Conservation (phyloP, 2,329 filamentous ascomycete species). For the Nemania abortiva region DNA sequence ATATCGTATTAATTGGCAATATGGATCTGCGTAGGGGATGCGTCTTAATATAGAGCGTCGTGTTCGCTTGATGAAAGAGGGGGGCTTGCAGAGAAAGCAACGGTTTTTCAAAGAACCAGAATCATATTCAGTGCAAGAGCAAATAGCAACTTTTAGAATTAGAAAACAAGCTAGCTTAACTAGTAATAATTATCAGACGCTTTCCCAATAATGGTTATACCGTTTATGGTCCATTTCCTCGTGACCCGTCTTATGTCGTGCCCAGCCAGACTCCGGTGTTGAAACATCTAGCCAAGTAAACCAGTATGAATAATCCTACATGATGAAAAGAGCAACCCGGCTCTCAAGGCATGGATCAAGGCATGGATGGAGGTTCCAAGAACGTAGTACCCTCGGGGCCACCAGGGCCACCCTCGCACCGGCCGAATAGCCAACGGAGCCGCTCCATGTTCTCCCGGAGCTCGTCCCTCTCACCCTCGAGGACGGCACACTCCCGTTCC, state of each 20-base stretch:
- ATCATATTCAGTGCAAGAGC: slow-evolving; percentile 10
- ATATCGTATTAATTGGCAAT: neutral
- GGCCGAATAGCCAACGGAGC: slow-evolving; percentile 49
- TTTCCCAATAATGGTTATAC: slow-evolving; percentile 23
- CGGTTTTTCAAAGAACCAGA: slow-evolving; percentile 2
- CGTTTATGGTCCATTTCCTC: slow-evolving; percentile 26
- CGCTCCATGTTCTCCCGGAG: slow-evolving; percentile 48
- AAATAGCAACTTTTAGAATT: slow-evolving; percentile 2
- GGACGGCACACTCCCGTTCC: slow-evolving; percentile 54
- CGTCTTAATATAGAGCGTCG: neutral
- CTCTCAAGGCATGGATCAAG: slow-evolving; percentile 17
- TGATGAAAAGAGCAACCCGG: neutral
- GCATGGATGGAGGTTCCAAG: slow-evolving; percentile 33
- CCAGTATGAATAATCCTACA: slow-evolving; percentile 15
- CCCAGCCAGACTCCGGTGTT: slow-evolving; percentile 21
- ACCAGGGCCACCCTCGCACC: slow-evolving; percentile 44
- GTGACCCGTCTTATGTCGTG: slow-evolving; percentile 27
- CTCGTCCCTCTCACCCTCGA: slow-evolving; percentile 56
- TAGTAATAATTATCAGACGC: slow-evolving; percentile 3
- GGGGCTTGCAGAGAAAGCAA: neutral
- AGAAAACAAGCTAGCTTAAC: slow-evolving; percentile 13
- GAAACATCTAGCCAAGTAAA: slow-evolving; percentile 19
- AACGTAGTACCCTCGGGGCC: slow-evolving; percentile 27
- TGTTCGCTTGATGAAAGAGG: neutral
- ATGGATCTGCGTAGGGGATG: neutral